Evolutionary conservation across 2,329 filamentous ascomycete genomes (phyloP), one percentile per base, ranked within the genome.

Genomic region (Exophiala viscosa): DNA sequence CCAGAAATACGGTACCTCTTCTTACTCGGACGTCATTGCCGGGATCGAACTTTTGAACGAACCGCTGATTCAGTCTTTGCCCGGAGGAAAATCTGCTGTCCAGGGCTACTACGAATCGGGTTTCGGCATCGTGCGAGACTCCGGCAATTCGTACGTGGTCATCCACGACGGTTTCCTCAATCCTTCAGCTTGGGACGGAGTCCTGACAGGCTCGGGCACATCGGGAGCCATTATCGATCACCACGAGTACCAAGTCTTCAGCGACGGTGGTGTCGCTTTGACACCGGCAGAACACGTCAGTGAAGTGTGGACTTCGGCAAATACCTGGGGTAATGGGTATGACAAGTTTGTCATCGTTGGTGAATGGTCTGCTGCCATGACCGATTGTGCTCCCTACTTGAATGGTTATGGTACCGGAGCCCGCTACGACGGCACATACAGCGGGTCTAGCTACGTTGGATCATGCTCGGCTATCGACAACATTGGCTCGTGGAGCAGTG

Each of bases 341-440:
- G 82, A 87, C 66, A 86, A 87, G 66, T 84, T 80, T 76, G 78
- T 80, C n/a, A 72, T 87, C 49, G 78, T 85, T 4, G 85, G 85
- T 38, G 85, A 88, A 66, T 87, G 84, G 84, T 81, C 79, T 1
- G 84, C 76, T 17, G 84, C 83, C 11, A 78, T 86, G 75, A 87
- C 84, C 2, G 76, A 79, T 57, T 81, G 79, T 59, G 75, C 79
- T 7, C 74, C 72, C 44, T 76, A 72, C 51, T 64, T 75, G 43
- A 81, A 81, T 57, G 82, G 84, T 36, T 78, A 77, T 52, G 78
- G 77, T 2, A 68, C 80, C 39, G 83, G 83, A 10, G 76, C 83
- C 7, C 76, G 85, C 33, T 84, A 81, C 54, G 72, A 76, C 40
- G 75, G 48, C 51, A 39, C 44, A 23, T 59, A 53, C 50, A 36